phyloP scores from a whole-genome alignment of 805 yeast genomes.

The Yamadazyma insecticola region DNA sequence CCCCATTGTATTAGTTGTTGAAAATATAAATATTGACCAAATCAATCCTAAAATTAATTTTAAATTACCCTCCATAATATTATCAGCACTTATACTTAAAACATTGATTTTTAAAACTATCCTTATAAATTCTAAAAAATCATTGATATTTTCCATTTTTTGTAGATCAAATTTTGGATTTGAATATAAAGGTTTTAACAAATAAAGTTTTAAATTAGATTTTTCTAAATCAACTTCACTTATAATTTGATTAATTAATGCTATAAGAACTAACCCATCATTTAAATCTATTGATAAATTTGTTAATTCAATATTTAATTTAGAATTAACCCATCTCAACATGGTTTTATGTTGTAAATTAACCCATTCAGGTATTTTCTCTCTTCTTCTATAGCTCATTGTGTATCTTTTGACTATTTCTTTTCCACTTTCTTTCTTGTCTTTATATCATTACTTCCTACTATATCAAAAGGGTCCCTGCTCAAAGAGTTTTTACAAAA shows the following conservation, averaged over 20 bases:
- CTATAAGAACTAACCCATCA: constrained; percentile 37
- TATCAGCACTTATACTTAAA: constrained; percentile 45
- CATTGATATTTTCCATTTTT: constrained; percentile 43
- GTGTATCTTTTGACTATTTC: no score
- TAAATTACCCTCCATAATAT: constrained; percentile 44
- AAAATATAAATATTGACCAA: constrained; percentile 45
- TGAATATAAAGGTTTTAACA: constrained; percentile 25
- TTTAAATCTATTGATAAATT: constrained; percentile 29
- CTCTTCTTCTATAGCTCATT: background rate
- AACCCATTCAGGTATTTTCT: constrained; percentile 29
- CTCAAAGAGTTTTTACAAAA: no score
- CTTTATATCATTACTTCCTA: no score
- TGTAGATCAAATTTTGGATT: constrained; percentile 42
- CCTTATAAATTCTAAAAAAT: constrained; percentile 37
- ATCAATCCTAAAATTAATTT: constrained; percentile 45
- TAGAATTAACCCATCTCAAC: constrained; percentile 45
- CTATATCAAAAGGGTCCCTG: no score
- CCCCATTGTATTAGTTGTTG: constrained; percentile 24
- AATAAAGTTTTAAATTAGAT: constrained; percentile 15
- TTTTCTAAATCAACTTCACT: constrained; percentile 12
- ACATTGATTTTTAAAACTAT: constrained; percentile 36
- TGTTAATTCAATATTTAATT: constrained; percentile 18
- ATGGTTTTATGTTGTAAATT: constrained; percentile 44
- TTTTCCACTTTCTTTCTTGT: no score
- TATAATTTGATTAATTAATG: constrained; percentile 31